Percentiles rank a stretch among this genome's conserved stretches.
These are phyloP conservation scores for Chaetomium strumarium DNA, from an alignment of 2,329 filamentous ascomycete genomes.

Conservation along the genomic window DNA sequence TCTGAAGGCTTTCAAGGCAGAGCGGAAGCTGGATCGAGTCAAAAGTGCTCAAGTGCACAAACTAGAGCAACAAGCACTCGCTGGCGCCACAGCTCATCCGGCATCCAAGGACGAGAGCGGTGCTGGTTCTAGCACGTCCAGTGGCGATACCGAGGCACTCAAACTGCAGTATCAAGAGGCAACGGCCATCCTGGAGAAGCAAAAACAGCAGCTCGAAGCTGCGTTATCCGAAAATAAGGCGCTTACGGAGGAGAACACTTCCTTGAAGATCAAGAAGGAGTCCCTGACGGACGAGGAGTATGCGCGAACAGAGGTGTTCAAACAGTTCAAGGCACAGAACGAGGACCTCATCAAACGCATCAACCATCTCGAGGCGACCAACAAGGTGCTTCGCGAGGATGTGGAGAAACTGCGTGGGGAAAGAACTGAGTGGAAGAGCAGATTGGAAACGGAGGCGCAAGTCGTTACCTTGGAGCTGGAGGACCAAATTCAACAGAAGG, in stretches of 20 bases:
- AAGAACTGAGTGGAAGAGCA: conserved; percentile 71
- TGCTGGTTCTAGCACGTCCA: conserved; percentile 32
- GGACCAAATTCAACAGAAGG: conserved; percentile 70
- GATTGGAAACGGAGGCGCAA: conserved; percentile 76
- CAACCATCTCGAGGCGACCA: conserved; percentile 85
- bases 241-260: conserved; percentile 72
- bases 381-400: conserved; percentile 77
- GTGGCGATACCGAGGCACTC: conserved; percentile 53
- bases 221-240: conserved; percentile 70
- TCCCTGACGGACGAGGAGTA: conserved; percentile 88
- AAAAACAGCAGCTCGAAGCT: conserved; percentile 81
- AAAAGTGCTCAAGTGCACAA: conserved; percentile 88
- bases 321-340: conserved; percentile 80
- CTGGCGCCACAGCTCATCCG: conserved; percentile 52
- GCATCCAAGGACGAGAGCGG: conserved; percentile 50
- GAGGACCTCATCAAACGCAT: conserved; percentile 89
- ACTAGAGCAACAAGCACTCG: conserved; percentile 80
- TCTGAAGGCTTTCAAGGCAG: conserved; percentile 86
- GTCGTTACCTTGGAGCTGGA: conserved; percentile 70
- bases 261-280: conserved; percentile 61
- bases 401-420: conserved; percentile 81
- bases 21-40: conserved; percentile 86
- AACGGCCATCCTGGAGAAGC: conserved; percentile 67
- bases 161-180: conserved; percentile 74
- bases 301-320: conserved; percentile 87